Conservation (phyloP, 192 early-diverging fungal genomes). For the Coemansia sp. region DNA sequence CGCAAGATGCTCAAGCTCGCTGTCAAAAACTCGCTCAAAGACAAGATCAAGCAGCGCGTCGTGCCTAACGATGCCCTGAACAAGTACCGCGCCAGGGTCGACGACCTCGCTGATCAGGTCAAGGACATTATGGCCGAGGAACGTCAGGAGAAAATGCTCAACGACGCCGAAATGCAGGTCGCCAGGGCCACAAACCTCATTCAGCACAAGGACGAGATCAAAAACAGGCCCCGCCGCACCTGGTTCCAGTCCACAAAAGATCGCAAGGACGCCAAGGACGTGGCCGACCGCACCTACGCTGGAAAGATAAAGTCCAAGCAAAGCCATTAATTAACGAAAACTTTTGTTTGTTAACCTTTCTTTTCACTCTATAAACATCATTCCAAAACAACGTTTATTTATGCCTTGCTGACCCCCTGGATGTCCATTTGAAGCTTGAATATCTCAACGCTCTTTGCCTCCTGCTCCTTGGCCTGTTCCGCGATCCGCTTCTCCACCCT, state of each 20-base stretch:
- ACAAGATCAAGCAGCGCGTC: slow-evolving; percentile 84
- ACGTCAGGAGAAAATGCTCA: slow-evolving; percentile 75
- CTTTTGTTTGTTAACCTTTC: neutral
- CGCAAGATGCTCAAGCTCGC: slow-evolving; percentile 90
- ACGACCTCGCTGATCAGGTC: slow-evolving; percentile 64
- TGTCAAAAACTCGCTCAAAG: slow-evolving; percentile 74
- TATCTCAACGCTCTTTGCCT: slow-evolving; percentile 78
- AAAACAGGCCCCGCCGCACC: slow-evolving; percentile 79
- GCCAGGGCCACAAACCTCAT: slow-evolving; percentile 82
- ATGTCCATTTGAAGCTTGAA: slow-evolving; percentile 53
- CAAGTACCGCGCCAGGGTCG: slow-evolving; percentile 73
- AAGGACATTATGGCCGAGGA: slow-evolving; percentile 67
- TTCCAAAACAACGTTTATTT: neutral
- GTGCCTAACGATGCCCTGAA: slow-evolving; percentile 74
- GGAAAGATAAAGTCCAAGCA: neutral
- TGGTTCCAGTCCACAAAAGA: slow-evolving; percentile 91
- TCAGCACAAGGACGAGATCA: slow-evolving; percentile 82
- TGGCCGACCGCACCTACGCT: neutral
- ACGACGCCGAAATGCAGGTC: slow-evolving; percentile 88
- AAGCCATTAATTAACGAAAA: neutral
- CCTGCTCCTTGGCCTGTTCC: slow-evolving; percentile 77
- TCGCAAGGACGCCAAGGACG: slow-evolving; percentile 61
- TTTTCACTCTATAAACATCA: no score
- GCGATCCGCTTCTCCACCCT: slow-evolving; percentile 79
- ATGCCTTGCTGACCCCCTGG: slow-evolving; percentile 26